phyloP scores from a whole-genome alignment of 2,329 filamentous ascomycete genomes.

The Teratosphaeria viscida region DNA sequence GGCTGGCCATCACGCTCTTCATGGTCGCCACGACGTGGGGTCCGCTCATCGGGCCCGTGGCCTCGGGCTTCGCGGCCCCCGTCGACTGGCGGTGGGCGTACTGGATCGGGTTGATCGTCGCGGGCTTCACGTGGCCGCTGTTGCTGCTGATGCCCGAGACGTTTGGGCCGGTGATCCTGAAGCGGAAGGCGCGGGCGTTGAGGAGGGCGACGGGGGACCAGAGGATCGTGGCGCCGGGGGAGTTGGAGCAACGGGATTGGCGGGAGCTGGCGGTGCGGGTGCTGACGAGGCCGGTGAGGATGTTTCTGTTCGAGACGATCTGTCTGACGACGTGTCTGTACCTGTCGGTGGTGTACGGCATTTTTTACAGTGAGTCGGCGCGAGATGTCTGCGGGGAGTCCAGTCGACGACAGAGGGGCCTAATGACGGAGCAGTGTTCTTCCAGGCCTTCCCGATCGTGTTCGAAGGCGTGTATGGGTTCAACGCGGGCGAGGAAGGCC shows the following conservation, averaged over 20 bases:
- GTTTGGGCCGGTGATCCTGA: slow-evolving; percentile 35
- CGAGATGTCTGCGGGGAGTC: not conserved
- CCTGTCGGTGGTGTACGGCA: slow-evolving; percentile 51
- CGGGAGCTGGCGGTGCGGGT: slow-evolving; percentile 57
- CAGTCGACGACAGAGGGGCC: not conserved
- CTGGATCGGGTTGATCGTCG: slow-evolving; percentile 60
- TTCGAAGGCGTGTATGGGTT: slow-evolving; percentile 55
- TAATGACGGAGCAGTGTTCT: slow-evolving; percentile 42
- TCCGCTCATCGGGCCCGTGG: slow-evolving; percentile 54
- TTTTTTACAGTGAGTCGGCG: slow-evolving; percentile 44
- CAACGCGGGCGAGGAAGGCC: slow-evolving; percentile 52
- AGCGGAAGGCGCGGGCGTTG: slow-evolving; percentile 38
- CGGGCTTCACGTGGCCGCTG: slow-evolving; percentile 49
- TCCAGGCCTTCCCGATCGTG: slow-evolving; percentile 61
- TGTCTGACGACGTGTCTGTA: slow-evolving; percentile 63
- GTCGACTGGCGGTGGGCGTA: slow-evolving; percentile 62
- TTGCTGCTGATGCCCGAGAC: slow-evolving; percentile 51
- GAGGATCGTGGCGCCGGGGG: slow-evolving; percentile 49
- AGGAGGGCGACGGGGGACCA: slow-evolving; percentile 39
- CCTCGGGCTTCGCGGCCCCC: slow-evolving; percentile 50
- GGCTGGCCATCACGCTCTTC: slow-evolving; percentile 52
- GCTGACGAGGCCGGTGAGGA: slow-evolving; percentile 59
- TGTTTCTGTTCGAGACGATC: slow-evolving; percentile 63
- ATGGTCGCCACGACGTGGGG: slow-evolving; percentile 58
- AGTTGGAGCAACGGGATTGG: slow-evolving; percentile 46